Percentiles rank a stretch among this genome's conserved stretches.
Conservation (phyloP, 1,284 basidiomycete species). For the Athelia psychrophila region DNA sequence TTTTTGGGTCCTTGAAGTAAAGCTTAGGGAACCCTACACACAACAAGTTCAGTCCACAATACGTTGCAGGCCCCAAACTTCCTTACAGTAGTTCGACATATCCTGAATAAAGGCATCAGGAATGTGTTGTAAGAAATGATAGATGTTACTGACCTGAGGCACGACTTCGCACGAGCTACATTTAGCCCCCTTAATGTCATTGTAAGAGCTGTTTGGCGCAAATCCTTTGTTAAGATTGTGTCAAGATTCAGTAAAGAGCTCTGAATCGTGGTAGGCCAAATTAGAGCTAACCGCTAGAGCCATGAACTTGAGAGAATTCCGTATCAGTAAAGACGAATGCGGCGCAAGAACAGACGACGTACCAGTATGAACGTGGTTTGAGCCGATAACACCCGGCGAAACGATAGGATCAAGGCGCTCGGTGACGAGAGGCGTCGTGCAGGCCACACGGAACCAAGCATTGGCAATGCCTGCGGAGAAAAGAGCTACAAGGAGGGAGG, state of each 20-base stretch:
- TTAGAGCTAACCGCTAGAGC: no score
- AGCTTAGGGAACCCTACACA: slow-evolving; percentile 40
- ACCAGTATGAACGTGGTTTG: slow-evolving; percentile 39
- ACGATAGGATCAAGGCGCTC: slow-evolving; percentile 46
- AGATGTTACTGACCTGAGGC: not conserved
- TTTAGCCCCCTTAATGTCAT: no score
- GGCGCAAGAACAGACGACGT: not conserved
- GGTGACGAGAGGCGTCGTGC: slow-evolving; percentile 35
- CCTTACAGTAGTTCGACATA: not conserved
- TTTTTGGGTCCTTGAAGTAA: slow-evolving; percentile 37
- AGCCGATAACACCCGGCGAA: slow-evolving; percentile 32
- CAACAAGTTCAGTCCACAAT: slow-evolving; percentile 11
- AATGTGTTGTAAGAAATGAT: not conserved
- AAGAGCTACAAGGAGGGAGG: slow-evolving; percentile 13
- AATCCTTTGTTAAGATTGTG: no score
- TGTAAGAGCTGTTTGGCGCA: no score
- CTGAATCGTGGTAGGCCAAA: no score
- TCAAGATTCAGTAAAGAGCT: no score
- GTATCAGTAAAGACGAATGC: not conserved
- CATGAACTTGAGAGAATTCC: no score
- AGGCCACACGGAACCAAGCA: slow-evolving; percentile 41
- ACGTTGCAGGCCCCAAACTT: not conserved
- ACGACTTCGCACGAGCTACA: no score
- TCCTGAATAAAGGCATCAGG: slow-evolving; percentile 30
- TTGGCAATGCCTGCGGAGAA: slow-evolving; percentile 16